A percentile compares a stretch with the other conserved stretches of the same genome.
phyloP scores from a whole-genome alignment of 192 early-diverging fungal genomes.

The Umbelopsis ramanniana region DNA sequence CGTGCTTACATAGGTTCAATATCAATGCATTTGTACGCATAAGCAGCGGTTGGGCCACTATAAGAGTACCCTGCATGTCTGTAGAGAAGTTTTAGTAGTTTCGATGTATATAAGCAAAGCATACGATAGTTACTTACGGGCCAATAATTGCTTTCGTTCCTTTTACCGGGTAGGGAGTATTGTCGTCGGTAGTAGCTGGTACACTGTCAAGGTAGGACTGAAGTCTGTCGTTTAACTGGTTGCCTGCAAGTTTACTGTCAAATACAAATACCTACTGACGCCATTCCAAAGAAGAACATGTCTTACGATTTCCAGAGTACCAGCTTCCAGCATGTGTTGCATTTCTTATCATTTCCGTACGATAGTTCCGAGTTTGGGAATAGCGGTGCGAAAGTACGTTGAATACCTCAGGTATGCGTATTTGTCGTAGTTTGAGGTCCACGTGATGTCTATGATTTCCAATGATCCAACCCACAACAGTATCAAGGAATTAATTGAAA shows the following conservation, averaged over 20 bases:
- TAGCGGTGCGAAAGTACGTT: not conserved
- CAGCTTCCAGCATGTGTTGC: slow-evolving; percentile 75
- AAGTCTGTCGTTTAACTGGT: slow-evolving; percentile 54
- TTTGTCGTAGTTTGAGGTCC: too few species aligned
- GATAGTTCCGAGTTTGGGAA: not conserved
- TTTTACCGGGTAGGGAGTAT: slow-evolving; percentile 44
- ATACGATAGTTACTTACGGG: slow-evolving; percentile 60
- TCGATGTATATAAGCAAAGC: not conserved
- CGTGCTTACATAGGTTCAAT: slow-evolving; percentile 53
- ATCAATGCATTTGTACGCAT: slow-evolving; percentile 81
- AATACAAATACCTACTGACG: not conserved
- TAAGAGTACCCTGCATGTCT: slow-evolving; percentile 94
- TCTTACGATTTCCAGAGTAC: slow-evolving; percentile 59
- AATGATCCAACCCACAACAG: too few species aligned
- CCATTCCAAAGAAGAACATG: not conserved
- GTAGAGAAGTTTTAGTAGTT: not conserved
- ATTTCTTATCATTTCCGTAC: slow-evolving; percentile 36
- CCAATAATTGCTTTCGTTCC: slow-evolving; percentile 71
- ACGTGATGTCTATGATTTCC: too few species aligned
- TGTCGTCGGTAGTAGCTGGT: slow-evolving; percentile 30
- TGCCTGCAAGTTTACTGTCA: slow-evolving; percentile 28
- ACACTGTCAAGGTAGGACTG: slow-evolving; percentile 55
- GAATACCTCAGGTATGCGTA: too few species aligned
- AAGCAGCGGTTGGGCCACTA: slow-evolving; percentile 89
- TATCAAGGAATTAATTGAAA: too few species aligned